Evolutionary conservation across 2,329 filamentous ascomycete species (phyloP).

Genomic region (Sarocladiaceae sp.): DNA sequence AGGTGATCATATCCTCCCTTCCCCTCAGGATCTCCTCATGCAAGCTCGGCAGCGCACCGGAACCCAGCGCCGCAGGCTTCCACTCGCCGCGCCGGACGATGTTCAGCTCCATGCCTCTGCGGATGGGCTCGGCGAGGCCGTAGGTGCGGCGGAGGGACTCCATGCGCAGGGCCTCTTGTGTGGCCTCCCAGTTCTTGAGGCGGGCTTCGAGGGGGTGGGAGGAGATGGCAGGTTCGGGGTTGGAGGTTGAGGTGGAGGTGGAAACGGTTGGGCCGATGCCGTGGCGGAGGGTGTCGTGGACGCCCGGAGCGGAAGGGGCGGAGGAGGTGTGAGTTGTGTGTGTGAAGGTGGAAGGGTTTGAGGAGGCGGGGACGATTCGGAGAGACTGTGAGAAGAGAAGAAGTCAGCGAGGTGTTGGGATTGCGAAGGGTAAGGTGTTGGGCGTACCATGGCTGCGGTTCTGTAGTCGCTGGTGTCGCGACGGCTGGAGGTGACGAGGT

Average conservation of each 20-base stretch:
- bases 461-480: neutral
- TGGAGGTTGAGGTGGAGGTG: conserved; percentile 38
- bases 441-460: conserved; percentile 43
- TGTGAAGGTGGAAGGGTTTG: conserved; percentile 59
- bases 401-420: conserved; percentile 14
- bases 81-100: conserved; percentile 76
- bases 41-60: conserved; percentile 51
- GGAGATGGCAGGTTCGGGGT: conserved; percentile 38
- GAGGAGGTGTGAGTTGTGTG: conserved; percentile 56
- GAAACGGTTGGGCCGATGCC: conserved; percentile 70
- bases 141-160: conserved; percentile 79
- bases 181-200: conserved; percentile 82
- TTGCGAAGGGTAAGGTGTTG: conserved; percentile 9
- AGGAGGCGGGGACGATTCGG: conserved; percentile 72
- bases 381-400: conserved; percentile 56
- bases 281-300: conserved; percentile 87
- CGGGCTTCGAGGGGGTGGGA: conserved; percentile 88
- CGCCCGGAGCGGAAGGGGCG: conserved; percentile 84
- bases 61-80: conserved; percentile 59
- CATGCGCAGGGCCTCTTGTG: conserved; percentile 85
- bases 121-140: conserved; percentile 87
- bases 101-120: conserved; percentile 91
- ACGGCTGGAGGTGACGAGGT: no score
- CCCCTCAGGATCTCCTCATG: conserved; percentile 88
- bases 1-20: conserved; percentile 68